Base-by-base conservation (phyloP, 306 rosid genomes). In the Fragaria ananassa region DNA sequence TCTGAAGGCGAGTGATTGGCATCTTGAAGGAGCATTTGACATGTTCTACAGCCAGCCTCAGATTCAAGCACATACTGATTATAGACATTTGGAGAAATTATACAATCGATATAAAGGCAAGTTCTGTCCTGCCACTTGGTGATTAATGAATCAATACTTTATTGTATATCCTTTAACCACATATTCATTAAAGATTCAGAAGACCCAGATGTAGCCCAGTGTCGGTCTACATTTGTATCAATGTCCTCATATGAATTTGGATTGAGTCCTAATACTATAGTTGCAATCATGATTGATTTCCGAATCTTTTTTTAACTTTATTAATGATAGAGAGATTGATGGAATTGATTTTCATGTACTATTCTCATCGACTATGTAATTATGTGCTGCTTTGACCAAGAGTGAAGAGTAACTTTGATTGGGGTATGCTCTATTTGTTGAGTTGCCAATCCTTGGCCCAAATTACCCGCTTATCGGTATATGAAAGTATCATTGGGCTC, bases 1-100 rank as follows among this genome's bases (percentile, higher is more conserved):
- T 77, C 76, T 96, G 82, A 96, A 96, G 87, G 86, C 93, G 51
- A 89, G 96, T 71, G 99, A 96, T 83, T 96, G 99, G 99, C 86
- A 96, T 83, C 93, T 96, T 83, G 99, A 96, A 89, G 96, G 97
- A 83, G 98, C 99, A 50, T 91, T 96, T 87, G 99, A 96, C 85
- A 85, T 82, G 74, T 96, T 96, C 86, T 96, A 96, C 84, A 96
- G 91, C 85, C 99, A 92, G 69, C 97, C 97, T 68, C 99, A 91
- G 83, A 76, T 87, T 67, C 91, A 86, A 82, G 35, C 96, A 27
- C 78, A 85, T 60, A 85, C 97, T 56, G 98, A 92, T 86, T 86
- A 90, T 57, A 89, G 97, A 89, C 93, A 96, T 79, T 83, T 96
- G 89, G 98, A 92, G 94, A 94, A 96, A 90, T 91, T 96, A 72